Base-by-base conservation (phyloP, 2,329 filamentous ascomycete species). In the Diaporthe humulicola region DNA sequence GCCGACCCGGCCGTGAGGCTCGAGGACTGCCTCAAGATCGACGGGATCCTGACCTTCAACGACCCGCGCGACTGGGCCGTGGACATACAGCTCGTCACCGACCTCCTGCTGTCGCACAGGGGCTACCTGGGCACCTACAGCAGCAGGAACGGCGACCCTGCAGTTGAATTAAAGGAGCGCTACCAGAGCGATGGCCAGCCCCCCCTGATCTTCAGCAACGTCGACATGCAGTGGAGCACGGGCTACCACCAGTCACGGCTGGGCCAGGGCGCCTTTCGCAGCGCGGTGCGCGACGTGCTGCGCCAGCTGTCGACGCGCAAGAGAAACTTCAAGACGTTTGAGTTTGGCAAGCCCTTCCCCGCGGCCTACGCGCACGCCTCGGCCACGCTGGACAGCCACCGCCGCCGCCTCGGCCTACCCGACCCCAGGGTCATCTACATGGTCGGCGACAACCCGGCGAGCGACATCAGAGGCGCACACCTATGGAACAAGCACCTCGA, bases 41-140 rank as follows among this genome's bases (percentile, higher is more conserved):
- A 98, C 81, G 95, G 96, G 38, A 91, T 98, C 38, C 93, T 98
- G 80, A 93, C 98, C 9, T 98, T 96, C 88, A 98, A 98, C 82
- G 97, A 98, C 83, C 96, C 97, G 4, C 91, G 97, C 73, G 97
- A 99, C 86, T 99, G 97, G 97, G 95, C 94, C 0, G 89, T 98
- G 14, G 96, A 98, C 83, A 91, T 92, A 3, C 94, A 98, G 81
- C 86, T 98, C 79, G 93, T 98, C 74, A 81, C 93, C 71, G 97
- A 99, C 83, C 86, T 98, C 15, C 86, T 98, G 9, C 88, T 98
- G 54, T 98, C 96, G 0, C 87, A 90, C 25, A 80, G 88, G n/a
- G 97, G 97, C 25, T 90, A 94, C 73, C 82, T 98, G 5, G 97
- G 96, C 36, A 98, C 96, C 0, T 88, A 94, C 56, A 96, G 94